phyloP scores from a whole-genome alignment of 2,329 filamentous ascomycete genomes.

The Acrocalymma vagum region DNA sequence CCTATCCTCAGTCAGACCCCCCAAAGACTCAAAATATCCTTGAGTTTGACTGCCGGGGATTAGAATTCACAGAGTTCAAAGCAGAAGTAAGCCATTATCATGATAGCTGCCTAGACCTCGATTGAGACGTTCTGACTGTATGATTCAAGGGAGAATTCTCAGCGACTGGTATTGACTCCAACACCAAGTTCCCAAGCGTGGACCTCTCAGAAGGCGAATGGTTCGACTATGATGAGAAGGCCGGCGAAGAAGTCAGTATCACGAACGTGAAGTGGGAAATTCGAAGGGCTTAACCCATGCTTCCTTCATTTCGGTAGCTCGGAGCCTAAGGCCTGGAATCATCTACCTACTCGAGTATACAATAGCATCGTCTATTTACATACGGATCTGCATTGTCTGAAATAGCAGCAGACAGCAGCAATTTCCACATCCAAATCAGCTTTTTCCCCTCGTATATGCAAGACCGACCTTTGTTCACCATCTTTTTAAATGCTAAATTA shows the following conservation, averaged over 20 bases:
- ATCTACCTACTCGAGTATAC: too few relatives aligned
- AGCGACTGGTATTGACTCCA: conserved; percentile 80
- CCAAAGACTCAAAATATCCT: conserved; percentile 81
- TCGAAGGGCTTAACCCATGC: conserved; percentile 64
- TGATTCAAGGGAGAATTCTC: conserved; percentile 92
- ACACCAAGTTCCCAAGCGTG: conserved; percentile 81
- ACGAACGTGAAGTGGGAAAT: conserved; percentile 91
- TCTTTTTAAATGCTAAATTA: too few relatives aligned
- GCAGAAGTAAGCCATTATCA: conserved; percentile 84
- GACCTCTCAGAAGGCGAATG: conserved; percentile 91
- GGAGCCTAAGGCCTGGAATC: too few relatives aligned
- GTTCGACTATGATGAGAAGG: conserved; percentile 98
- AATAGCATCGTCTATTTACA: too few relatives aligned
- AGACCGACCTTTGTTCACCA: too few relatives aligned
- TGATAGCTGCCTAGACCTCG: not conserved
- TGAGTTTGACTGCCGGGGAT: conserved; percentile 90
- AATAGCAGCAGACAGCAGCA: too few relatives aligned
- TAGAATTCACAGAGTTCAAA: conserved; percentile 92
- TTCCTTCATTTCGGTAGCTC: too few relatives aligned
- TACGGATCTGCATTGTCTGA: too few relatives aligned
- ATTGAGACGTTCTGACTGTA: not conserved
- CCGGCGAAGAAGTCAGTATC: conserved; percentile 89
- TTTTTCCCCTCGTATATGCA: too few relatives aligned
- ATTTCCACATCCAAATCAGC: too few relatives aligned
- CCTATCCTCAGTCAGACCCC: conserved; percentile 76